Conservation (phyloP, 345 rosid genomes). For the Cardiospermum halicacabum region DNA sequence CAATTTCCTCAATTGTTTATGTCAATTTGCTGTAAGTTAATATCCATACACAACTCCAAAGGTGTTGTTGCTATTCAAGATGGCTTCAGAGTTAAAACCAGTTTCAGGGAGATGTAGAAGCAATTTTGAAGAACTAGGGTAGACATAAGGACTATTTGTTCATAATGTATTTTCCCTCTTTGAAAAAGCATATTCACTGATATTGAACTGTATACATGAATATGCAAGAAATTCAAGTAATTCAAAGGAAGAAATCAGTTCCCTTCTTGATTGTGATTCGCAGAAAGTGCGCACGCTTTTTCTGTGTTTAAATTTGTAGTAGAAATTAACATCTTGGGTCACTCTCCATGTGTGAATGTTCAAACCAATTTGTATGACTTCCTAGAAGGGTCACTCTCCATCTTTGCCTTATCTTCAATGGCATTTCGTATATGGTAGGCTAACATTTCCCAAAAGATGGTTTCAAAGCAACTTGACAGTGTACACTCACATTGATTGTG, state of each 20-base stretch:
- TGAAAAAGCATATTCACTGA: neutral
- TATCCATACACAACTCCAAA: slow-evolving; percentile 19
- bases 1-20: neutral
- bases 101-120: neutral
- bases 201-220: neutral
- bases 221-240: neutral
- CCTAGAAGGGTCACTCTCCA: neutral
- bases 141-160: neutral
- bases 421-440: neutral
- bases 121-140: neutral
- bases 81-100: slow-evolving; percentile 24
- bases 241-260: neutral
- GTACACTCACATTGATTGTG: neutral
- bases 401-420: neutral
- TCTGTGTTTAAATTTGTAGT: too few relatives aligned
- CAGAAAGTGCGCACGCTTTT: too few relatives aligned
- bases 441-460: neutral
- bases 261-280: too few relatives aligned
- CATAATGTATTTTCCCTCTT: neutral
- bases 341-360: neutral
- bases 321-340: too few relatives aligned
- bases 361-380: neutral
- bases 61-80: slow-evolving; percentile 18
- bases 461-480: neutral
- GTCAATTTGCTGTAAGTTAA: neutral